Evolutionary conservation across 192 early-diverging fungal genomes (phyloP).

Genomic region (Coemansia aciculifera): DNA sequence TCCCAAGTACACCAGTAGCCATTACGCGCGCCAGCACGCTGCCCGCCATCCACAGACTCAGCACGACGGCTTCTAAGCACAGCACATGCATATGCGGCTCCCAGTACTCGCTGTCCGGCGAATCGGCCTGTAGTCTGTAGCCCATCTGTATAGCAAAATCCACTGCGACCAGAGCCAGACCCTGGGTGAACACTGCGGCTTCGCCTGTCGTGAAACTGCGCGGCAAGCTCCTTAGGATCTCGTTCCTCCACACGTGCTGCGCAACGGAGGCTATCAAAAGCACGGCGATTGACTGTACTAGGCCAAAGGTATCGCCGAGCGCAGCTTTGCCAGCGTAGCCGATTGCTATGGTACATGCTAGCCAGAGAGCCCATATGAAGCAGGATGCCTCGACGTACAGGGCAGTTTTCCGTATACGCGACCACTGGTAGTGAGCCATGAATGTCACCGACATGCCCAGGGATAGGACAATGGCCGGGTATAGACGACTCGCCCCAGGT

Average conservation of each 20-base stretch:
- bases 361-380: constrained; percentile 6
- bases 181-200: constrained; percentile 33
- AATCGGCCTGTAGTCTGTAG: neutral
- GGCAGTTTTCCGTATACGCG: neutral
- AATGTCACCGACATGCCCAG: constrained; percentile 16
- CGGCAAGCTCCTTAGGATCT: constrained; percentile 9
- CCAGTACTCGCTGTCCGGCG: neutral
- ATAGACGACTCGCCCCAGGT: neutral
- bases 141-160: constrained; percentile 11
- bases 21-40: neutral
- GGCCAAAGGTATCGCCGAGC: neutral
- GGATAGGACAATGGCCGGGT: neutral
- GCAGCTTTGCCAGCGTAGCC: neutral
- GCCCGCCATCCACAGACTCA: neutral
- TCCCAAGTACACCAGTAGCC: neutral
- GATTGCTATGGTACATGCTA: neutral
- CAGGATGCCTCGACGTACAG: neutral
- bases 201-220: constrained; percentile 49
- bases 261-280: neutral
- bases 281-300: neutral
- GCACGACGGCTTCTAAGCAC: constrained; percentile 20
- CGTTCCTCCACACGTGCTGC: neutral
- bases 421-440: constrained; percentile 1
- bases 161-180: neutral
- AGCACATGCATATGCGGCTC: constrained; percentile 12